Evolutionary conservation across 2,329 filamentous ascomycete genomes (phyloP), one percentile per base, ranked within the genome.

Genomic region (Amylocarpus encephaloides): DNA sequence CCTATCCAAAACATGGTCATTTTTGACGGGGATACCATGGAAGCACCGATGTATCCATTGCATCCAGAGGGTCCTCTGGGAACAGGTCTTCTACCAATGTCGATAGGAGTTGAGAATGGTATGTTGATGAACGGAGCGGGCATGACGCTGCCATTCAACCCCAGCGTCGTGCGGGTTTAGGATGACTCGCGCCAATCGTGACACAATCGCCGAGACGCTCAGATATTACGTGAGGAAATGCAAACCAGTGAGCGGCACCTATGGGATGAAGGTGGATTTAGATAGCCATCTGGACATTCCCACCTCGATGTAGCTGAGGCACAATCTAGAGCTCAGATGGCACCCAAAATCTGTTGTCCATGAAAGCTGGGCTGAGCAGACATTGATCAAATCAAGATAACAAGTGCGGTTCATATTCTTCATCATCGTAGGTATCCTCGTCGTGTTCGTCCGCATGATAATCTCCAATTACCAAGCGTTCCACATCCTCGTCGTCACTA

Each of bases 1-100:
- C 93, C 93, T 1, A 86, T 98, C 38, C 93, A 98, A 71, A 98
- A 98, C 68, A 82, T 95, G 66, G 79, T 95, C 44, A 74, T 97
- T 16, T 95, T 97, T 62, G 90, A 97, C 66, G 91, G 91, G 12
- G 86, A 88, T 59, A 79, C 77, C 41, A 86, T 88, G 68, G 80
- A 87, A 57, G 88, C 86, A 0, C 82, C 82, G 1, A 83, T 93
- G 58, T 95, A 93, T 66, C 78, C 89, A 1, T 73, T 97, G 38
- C 88, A 94, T 64, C 88, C 89, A 0, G 77, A 82, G 48, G 78
- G 77, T 22, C 65, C 64, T 18, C 70, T 83, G 11, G 80, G 80
- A 38, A 67, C 70, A 19, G 69, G 66, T 16, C 69, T 77, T 57
- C 69, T 81, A n/a, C 56, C 61, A 22, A 50, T 64, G 13, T 62